Evolutionary conservation across 1,139 yeast genomes (phyloP).

Genomic region (Yamadazyma buinensis): DNA sequence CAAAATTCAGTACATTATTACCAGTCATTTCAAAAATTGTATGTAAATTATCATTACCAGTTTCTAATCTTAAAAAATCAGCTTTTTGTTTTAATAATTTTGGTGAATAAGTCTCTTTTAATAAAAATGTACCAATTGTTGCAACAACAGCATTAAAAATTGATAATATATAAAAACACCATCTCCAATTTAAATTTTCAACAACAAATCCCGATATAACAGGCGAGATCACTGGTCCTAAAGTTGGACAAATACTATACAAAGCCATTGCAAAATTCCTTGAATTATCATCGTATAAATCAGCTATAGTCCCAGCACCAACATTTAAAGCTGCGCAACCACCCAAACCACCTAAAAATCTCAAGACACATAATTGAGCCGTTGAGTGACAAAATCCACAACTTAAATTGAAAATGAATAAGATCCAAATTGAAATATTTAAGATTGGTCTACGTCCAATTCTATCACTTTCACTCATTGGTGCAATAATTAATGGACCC

Average conservation of each 20-base stretch:
- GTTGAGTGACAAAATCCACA: constrained; percentile 53
- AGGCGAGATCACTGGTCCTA: constrained; percentile 37
- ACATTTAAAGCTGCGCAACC: constrained; percentile 64
- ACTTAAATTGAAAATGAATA: constrained; percentile 52
- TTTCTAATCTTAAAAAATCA: constrained; percentile 36
- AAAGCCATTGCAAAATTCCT: constrained; percentile 57
- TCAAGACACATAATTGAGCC: constrained; percentile 52
- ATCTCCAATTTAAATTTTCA: constrained; percentile 41
- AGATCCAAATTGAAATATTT: constrained; percentile 47
- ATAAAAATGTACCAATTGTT: constrained; percentile 36
- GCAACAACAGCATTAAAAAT: constrained; percentile 53
- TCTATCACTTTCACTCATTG: constrained; percentile 51
- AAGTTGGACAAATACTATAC: constrained; percentile 55
- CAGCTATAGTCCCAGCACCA: constrained; percentile 75
- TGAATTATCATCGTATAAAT: constrained; percentile 48
- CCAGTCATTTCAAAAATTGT: constrained; percentile 49
- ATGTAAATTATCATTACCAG: constrained; percentile 55
- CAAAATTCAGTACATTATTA: constrained; percentile 21
- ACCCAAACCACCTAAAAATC: constrained; percentile 62
- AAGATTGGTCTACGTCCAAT: constrained; percentile 52
- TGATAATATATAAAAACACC: constrained; percentile 59
- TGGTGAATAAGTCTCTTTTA: constrained; percentile 60
- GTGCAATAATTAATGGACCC: constrained; percentile 59
- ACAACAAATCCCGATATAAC: constrained; percentile 29
- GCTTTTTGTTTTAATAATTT: constrained; percentile 48